phyloP scores from a whole-genome alignment of 371 early-diverging fungal genomes.

The Rhizopus delemar region DNA sequence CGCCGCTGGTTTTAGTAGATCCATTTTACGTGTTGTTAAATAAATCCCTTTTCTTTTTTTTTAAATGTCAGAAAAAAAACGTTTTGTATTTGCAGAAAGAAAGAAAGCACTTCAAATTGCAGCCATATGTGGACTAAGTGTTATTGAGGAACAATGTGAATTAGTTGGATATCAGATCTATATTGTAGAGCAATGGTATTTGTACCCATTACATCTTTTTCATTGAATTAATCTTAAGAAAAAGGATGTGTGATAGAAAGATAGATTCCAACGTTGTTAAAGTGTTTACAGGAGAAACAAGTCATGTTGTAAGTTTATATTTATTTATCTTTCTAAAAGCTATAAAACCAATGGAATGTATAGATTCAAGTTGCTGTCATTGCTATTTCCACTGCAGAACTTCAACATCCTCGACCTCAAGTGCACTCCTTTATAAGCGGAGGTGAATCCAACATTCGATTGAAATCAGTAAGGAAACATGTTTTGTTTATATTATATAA shows the following conservation, averaged over 20 bases:
- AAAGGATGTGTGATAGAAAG: conserved; percentile 64
- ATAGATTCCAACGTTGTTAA: conserved; percentile 59
- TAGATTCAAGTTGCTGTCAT: conserved; percentile 60
- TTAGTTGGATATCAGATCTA: conserved; percentile 66
- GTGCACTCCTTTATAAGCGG: conserved; percentile 47
- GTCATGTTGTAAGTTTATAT: conserved; percentile 46
- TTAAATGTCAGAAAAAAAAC: conserved; percentile 42
- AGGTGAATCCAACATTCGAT: conserved; percentile 12
- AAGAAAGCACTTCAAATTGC: conserved; percentile 50
- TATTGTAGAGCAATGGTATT: conserved; percentile 71
- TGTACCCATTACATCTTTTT: background rate
- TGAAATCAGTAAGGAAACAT: conserved; percentile 1
- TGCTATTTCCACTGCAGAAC: conserved; percentile 52
- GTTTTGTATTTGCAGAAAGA: conserved; percentile 61
- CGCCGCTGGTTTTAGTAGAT: conserved; percentile 47
- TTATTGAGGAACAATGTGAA: conserved; percentile 44
- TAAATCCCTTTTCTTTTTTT: conserved; percentile 5
- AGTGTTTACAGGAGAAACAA: conserved; percentile 66
- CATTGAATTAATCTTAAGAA: background rate
- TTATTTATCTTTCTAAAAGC: background rate
- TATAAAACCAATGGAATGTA: background rate
- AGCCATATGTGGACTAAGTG: conserved; percentile 48
- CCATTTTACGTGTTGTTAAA: conserved; percentile 26
- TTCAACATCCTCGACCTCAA: conserved; percentile 52
- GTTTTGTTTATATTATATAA: conserved; percentile 47